Evolutionary conservation across 768 basidiomycete genomes (phyloP).

Genomic region (Suillus placidus): DNA sequence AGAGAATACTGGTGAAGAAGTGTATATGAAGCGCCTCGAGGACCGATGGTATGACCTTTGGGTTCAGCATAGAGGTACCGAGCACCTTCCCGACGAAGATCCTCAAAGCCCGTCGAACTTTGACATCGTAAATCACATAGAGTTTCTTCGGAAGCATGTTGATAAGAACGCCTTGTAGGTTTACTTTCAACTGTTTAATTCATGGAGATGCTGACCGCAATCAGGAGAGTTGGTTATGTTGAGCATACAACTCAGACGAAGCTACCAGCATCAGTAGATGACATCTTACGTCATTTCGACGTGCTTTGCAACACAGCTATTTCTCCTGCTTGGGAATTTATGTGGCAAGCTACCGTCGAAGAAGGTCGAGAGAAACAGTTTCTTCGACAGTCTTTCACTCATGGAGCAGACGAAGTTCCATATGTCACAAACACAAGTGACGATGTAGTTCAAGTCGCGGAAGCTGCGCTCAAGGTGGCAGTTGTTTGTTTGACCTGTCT

Average conservation of each 20-base stretch:
- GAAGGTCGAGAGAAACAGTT: slow-evolving; percentile 76
- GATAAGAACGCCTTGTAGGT: slow-evolving; percentile 89
- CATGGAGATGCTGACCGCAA: slow-evolving; percentile 18
- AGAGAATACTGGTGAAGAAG: slow-evolving; percentile 64
- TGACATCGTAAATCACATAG: slow-evolving; percentile 77
- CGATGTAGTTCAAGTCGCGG: slow-evolving; percentile 57
- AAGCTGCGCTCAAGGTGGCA: slow-evolving; percentile 71
- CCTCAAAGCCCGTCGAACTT: slow-evolving; percentile 71
- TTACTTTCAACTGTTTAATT: neutral
- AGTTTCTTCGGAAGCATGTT: slow-evolving; percentile 77
- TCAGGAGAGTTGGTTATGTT: slow-evolving; percentile 65
- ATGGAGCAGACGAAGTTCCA: slow-evolving; percentile 37
- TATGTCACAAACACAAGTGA: slow-evolving; percentile 14
- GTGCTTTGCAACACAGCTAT: slow-evolving; percentile 47
- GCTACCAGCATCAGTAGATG: slow-evolving; percentile 49
- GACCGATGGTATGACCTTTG: slow-evolving; percentile 82
- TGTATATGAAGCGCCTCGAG: slow-evolving; percentile 79
- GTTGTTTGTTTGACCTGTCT: neutral
- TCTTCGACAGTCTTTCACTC: slow-evolving; percentile 57
- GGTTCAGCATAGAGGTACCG: slow-evolving; percentile 68
- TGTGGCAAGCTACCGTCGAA: slow-evolving; percentile 73
- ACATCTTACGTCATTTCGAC: slow-evolving; percentile 50
- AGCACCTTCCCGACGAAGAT: slow-evolving; percentile 70
- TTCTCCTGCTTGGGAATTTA: slow-evolving; percentile 65
- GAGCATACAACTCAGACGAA: slow-evolving; percentile 41